Conservation (phyloP, 2,329 filamentous ascomycete genomes). For the Berkeleyomyces rouxiae region DNA sequence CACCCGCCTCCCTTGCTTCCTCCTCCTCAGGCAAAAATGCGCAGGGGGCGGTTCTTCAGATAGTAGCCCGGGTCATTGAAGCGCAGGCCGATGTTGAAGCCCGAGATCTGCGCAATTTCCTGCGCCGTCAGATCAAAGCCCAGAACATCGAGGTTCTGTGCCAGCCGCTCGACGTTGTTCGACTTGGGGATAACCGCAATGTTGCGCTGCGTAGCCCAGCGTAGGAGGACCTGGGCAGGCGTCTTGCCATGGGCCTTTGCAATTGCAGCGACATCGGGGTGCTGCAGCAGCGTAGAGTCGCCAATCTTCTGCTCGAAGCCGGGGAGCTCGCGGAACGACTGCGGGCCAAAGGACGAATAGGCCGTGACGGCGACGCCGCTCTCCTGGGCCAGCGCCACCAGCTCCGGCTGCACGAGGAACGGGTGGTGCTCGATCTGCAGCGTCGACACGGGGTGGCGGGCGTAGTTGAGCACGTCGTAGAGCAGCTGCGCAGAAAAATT, state of each 20-base stretch:
- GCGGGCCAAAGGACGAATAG: conserved; percentile 70
- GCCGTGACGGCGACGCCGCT: conserved; percentile 62
- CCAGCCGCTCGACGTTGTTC: conserved; percentile 34
- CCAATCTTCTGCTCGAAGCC: conserved; percentile 30
- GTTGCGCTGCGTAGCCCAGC: conserved; percentile 73
- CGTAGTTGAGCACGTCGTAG: conserved; percentile 66
- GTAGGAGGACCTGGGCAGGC: conserved; percentile 64
- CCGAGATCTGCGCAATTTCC: conserved; percentile 51
- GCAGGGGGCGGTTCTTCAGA: conserved; percentile 27
- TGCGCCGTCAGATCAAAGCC: conserved; percentile 47
- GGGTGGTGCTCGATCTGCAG: conserved; percentile 87
- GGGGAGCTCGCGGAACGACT: conserved; percentile 58
- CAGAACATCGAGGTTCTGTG: conserved; percentile 50
- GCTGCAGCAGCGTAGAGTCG: conserved; percentile 51
- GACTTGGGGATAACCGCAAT: conserved; percentile 74
- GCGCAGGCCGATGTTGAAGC: conserved; percentile 47
- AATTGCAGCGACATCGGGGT: conserved; percentile 45
- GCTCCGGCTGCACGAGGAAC: conserved; percentile 60
- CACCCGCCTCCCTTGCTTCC: not conserved
- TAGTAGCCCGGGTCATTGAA: conserved; percentile 50
- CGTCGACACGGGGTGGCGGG: conserved; percentile 54
- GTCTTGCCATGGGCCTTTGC: conserved; percentile 56
- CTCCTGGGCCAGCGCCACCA: conserved; percentile 51
- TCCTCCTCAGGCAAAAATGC: conserved; percentile 32
- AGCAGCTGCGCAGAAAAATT: conserved; percentile 69